Percentiles rank a stretch among this genome's conserved stretches.
phyloP scores from a whole-genome alignment of 805 yeast species.

The Nakazawaea wickerhamii region DNA sequence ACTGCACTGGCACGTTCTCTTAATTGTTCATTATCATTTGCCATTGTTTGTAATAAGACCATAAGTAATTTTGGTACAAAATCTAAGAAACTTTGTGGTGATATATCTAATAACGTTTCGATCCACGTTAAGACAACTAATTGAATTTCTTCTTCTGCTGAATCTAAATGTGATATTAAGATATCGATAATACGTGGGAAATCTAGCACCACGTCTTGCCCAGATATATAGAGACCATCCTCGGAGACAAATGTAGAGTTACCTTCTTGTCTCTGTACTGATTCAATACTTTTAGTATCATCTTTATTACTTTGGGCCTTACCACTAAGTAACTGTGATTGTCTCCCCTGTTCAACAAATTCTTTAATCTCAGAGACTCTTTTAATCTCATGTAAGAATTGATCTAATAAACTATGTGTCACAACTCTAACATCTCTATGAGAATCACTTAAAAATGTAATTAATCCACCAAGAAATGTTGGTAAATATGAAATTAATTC shows the following conservation, averaged over 20 bases:
- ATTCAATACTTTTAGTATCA: slow-evolving; percentile 24
- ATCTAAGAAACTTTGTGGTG: slow-evolving; percentile 70
- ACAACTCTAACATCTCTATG: slow-evolving; percentile 84
- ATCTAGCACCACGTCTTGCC: slow-evolving; percentile 80
- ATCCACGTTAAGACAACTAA: slow-evolving; percentile 80
- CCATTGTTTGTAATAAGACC: slow-evolving; percentile 57
- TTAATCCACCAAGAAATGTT: slow-evolving; percentile 78
- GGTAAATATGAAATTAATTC: slow-evolving; percentile 86
- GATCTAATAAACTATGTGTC: slow-evolving; percentile 71
- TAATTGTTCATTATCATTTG: slow-evolving; percentile 45
- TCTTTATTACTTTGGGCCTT: slow-evolving; percentile 15
- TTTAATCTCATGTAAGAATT: slow-evolving; percentile 73
- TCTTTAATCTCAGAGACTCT: slow-evolving; percentile 66
- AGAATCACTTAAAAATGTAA: slow-evolving; percentile 74
- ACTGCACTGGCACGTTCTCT: slow-evolving; percentile 50
- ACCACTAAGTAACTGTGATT: slow-evolving; percentile 20
- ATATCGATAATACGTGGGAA: slow-evolving; percentile 77
- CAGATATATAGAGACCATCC: slow-evolving; percentile 58
- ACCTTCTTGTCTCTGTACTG: slow-evolving; percentile 13
- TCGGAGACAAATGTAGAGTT: slow-evolving; percentile 21
- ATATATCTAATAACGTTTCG: slow-evolving; percentile 60
- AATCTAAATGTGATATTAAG: slow-evolving; percentile 72
- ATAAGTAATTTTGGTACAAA: slow-evolving; percentile 72
- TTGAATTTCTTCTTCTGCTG: slow-evolving; percentile 71
- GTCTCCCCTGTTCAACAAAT: slow-evolving; percentile 32